These are phyloP conservation scores for Coccomyxa sp. DNA, from an alignment of 139 green algal genomes.

Conservation along the genomic window DNA sequence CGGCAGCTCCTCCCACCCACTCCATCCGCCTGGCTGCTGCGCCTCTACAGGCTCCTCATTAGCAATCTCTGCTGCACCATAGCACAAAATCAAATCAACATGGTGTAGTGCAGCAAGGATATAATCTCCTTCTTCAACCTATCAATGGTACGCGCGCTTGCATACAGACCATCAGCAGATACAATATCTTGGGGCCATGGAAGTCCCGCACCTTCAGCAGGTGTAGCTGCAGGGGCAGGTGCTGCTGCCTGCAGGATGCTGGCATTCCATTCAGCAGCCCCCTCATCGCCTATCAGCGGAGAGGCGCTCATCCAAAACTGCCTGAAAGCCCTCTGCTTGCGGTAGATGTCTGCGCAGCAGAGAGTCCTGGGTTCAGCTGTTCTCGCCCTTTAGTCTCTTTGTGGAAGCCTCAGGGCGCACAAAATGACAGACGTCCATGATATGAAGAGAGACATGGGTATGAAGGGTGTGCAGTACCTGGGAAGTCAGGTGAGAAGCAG, in stretches of 20 bases:
- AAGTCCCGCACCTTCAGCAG: neutral
- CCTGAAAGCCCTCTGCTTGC: constrained; percentile 62
- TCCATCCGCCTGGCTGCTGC: constrained; percentile 7
- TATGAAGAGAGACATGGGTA: constrained; percentile 1
- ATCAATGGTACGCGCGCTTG: no score
- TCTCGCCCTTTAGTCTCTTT: no score
- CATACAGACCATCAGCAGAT: no score
- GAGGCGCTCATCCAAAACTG: constrained; percentile 63
- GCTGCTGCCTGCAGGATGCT: constrained; percentile 31
- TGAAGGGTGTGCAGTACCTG: constrained; percentile 1
- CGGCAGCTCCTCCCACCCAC: constrained; percentile 7
- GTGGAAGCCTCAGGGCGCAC: no score
- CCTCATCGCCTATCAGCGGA: constrained; percentile 51
- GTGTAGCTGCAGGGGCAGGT: neutral
- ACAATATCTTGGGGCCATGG: no score
- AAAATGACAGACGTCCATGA: no score
- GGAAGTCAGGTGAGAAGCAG: constrained; percentile 32
- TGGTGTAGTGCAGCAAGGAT: neutral
- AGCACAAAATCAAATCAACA: neutral
- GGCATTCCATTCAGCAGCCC: constrained; percentile 44
- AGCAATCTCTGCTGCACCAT: neutral
- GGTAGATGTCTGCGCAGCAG: no score
- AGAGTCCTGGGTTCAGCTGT: no score
- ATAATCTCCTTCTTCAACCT: no score
- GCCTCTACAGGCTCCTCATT: constrained; percentile 2